phyloP scores from a whole-genome alignment of 306 rosid species.

The Calophaca sinica region DNA sequence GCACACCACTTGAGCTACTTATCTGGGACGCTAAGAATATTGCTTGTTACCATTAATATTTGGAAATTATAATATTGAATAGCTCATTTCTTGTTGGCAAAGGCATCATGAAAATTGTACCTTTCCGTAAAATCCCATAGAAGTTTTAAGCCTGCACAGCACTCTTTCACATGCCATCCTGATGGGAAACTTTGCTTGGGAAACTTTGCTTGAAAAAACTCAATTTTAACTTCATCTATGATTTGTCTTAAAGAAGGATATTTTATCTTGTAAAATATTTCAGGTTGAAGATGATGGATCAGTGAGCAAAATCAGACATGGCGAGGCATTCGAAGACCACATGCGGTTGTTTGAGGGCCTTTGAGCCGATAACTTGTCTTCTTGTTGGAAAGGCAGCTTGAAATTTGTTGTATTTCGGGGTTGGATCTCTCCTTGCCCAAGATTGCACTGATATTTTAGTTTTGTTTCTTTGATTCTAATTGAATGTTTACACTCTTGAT shows the following conservation, averaged over 20 bases:
- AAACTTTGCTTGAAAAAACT: slow-evolving; percentile 3
- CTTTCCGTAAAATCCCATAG: not conserved
- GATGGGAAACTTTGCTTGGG: not conserved
- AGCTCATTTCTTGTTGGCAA: not conserved
- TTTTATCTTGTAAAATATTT: slow-evolving; percentile 20
- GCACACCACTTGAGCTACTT: too few relatives aligned
- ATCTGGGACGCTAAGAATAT: too few relatives aligned
- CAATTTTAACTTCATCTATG: not conserved
- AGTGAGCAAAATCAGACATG: slow-evolving; percentile 88
- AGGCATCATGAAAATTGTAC: not conserved
- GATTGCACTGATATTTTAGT: not conserved
- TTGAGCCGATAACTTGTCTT: slow-evolving; percentile 45
- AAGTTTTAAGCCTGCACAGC: not conserved
- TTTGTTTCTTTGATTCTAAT: slow-evolving; percentile 18
- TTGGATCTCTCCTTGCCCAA: slow-evolving; percentile 14
- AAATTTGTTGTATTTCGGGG: slow-evolving; percentile 28
- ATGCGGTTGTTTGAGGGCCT: slow-evolving; percentile 78
- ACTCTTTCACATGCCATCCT: too few relatives aligned
- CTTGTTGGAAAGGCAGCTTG: not conserved
- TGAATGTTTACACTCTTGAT: slow-evolving; percentile 14
- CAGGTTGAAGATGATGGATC: slow-evolving; percentile 88
- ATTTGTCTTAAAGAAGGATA: not conserved
- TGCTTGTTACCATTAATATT: slow-evolving; percentile 3
- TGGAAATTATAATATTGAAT: not conserved
- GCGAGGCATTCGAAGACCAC: slow-evolving; percentile 86